phyloP scores from a whole-genome alignment of 1,284 basidiomycete genomes.

The Inonotus hispidus region DNA sequence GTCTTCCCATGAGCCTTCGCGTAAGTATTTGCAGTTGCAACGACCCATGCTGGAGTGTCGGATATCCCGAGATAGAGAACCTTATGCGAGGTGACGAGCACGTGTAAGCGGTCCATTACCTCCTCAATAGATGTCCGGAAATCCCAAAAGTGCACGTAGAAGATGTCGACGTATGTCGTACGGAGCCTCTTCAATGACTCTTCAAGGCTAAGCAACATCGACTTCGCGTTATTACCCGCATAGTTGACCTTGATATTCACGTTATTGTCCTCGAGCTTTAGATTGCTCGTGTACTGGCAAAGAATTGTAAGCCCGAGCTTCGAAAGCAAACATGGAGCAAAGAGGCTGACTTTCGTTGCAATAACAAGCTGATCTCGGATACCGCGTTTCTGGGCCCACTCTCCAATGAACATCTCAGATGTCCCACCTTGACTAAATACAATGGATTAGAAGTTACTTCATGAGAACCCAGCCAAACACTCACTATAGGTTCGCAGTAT shows the following conservation, averaged over 20 bases:
- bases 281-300: conserved; percentile 32
- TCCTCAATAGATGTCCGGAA: no score
- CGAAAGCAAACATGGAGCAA: conserved; percentile 11
- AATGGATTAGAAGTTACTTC: no score
- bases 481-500: conserved; percentile 53
- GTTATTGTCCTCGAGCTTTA: conserved; percentile 20
- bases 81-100: no score
- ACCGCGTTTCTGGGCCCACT: conserved; percentile 39
- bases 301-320: conserved; percentile 21
- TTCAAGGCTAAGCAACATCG: conserved; percentile 29
- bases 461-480: no score
- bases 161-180: conserved; percentile 34
- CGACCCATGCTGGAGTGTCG: no score
- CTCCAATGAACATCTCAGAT: conserved; percentile 40
- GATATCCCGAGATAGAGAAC: no score
- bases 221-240: conserved; percentile 32
- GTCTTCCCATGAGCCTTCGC: no score
- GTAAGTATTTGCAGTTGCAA: no score
- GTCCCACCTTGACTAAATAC: conserved; percentile 37
- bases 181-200: conserved; percentile 37
- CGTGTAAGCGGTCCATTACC: no score
- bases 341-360: conserved; percentile 36
- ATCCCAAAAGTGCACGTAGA: no score
- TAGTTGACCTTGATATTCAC: conserved; percentile 28
- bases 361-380: conserved; percentile 44